Evolutionary conservation across 202 grass and related monocot genomes (phyloP).

Genomic region (Hordeum pubiflorum): DNA sequence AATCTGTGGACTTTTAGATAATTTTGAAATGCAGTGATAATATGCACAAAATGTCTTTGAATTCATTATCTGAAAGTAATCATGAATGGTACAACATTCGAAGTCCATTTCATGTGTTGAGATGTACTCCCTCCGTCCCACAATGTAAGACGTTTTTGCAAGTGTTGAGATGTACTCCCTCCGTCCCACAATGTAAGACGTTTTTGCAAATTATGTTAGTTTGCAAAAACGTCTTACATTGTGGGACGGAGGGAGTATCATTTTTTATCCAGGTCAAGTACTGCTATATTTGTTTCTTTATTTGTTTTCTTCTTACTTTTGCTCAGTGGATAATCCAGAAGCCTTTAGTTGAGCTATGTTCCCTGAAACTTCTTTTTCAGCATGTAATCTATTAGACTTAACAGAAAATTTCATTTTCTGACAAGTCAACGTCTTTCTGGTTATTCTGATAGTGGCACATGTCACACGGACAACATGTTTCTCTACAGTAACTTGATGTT

Average conservation of each 20-base stretch:
- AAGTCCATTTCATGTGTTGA: background rate
- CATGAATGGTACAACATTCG: background rate
- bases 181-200: too few relatives aligned
- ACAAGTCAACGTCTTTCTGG: background rate
- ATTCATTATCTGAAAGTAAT: background rate
- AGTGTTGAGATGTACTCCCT: too few relatives aligned
- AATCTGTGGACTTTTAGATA: background rate
- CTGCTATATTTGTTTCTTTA: background rate
- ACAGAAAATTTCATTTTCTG: background rate
- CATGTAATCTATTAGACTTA: background rate
- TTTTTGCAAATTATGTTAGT: too few relatives aligned
- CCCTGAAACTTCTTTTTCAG: background rate
- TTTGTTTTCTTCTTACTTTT: slow-evolving; percentile 1
- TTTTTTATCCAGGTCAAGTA: background rate
- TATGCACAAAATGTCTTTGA: background rate
- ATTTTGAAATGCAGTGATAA: background rate
- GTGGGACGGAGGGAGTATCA: background rate
- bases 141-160: too few relatives aligned
- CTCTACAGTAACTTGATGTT: slow-evolving; percentile 20
- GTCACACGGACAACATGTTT: slow-evolving; percentile 14
- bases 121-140: background rate
- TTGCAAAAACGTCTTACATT: too few relatives aligned
- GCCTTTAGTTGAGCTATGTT: background rate
- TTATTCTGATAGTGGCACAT: slow-evolving; percentile 8
- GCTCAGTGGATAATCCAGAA: background rate